Evolutionary conservation across 768 basidiomycete species (phyloP).

Genomic region (Agrocybe chaxingu): DNA sequence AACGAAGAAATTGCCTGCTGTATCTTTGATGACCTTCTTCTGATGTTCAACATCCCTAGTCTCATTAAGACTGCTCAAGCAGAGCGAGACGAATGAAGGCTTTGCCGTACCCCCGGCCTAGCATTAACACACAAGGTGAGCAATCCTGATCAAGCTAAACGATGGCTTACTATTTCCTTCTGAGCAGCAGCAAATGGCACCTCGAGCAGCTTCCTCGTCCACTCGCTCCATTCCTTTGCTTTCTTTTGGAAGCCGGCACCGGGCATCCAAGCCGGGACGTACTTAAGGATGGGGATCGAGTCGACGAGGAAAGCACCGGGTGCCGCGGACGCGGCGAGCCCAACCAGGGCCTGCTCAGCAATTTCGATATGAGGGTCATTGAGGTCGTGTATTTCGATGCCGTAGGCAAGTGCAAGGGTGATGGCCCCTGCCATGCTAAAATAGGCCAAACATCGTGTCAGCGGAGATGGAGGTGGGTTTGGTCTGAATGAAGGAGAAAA

Average conservation of each 20-base stretch:
- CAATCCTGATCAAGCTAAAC: too few species aligned
- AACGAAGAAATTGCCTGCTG: slow-evolving; percentile 15
- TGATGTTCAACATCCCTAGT: slow-evolving; percentile 7
- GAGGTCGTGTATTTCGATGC: slow-evolving; percentile 24
- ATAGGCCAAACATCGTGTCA: too few species aligned
- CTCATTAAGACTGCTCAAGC: slow-evolving; percentile 8
- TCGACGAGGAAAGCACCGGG: slow-evolving; percentile 24
- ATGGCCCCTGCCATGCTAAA: too few species aligned
- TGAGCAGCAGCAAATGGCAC: slow-evolving; percentile 17
- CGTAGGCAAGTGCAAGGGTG: slow-evolving; percentile 20
- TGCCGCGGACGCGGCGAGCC: slow-evolving; percentile 21
- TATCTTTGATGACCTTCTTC: slow-evolving; percentile 13
- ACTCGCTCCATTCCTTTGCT: slow-evolving; percentile 15
- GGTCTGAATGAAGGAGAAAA: too few species aligned
- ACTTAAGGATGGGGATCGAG: slow-evolving; percentile 22
- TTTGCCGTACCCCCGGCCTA: slow-evolving; percentile 11
- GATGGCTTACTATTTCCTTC: slow-evolving; percentile 11
- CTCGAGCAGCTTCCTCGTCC: slow-evolving; percentile 11
- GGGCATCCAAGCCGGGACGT: slow-evolving; percentile 38
- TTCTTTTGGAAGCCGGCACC: slow-evolving; percentile 32
- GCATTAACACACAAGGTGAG: neutral
- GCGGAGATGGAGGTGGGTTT: too few species aligned
- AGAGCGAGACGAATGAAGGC: slow-evolving; percentile 14
- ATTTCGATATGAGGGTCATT: slow-evolving; percentile 35
- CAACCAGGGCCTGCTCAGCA: slow-evolving; percentile 25